Evolutionary conservation across 1,284 basidiomycete species (phyloP).

Genomic region (Moesziomyces sp.): DNA sequence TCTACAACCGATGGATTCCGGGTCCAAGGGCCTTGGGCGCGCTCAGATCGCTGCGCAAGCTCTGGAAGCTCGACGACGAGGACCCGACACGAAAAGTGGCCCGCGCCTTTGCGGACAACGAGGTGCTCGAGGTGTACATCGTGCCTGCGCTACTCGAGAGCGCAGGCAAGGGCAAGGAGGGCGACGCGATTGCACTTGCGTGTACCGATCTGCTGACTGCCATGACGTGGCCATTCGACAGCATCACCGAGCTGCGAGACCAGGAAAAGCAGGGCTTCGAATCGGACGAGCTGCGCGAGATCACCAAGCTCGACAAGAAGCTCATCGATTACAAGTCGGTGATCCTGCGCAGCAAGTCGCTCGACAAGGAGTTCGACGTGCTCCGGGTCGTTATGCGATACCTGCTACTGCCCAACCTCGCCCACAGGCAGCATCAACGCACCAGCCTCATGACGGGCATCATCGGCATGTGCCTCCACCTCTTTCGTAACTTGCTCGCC

Average conservation of each 20-base stretch:
- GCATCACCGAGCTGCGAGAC: constrained; percentile 57
- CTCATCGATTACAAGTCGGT: constrained; percentile 65
- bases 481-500: constrained; percentile 66
- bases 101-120: constrained; percentile 61
- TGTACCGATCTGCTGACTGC: constrained; percentile 66
- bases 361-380: constrained; percentile 48
- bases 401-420: constrained; percentile 60
- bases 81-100: constrained; percentile 62
- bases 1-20: constrained; percentile 61
- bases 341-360: constrained; percentile 55
- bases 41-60: constrained; percentile 61
- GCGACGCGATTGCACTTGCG: constrained; percentile 62
- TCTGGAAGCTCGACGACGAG: constrained; percentile 65
- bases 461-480: constrained; percentile 64
- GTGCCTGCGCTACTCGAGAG: constrained; percentile 64
- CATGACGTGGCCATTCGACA: constrained; percentile 66
- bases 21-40: constrained; percentile 56
- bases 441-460: constrained; percentile 61
- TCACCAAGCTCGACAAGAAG: constrained; percentile 50
- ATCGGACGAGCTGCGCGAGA: constrained; percentile 41
- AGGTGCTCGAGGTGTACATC: constrained; percentile 63
- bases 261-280: constrained; percentile 57
- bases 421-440: constrained; percentile 56
- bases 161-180: constrained; percentile 52
- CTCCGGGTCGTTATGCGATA: constrained; percentile 57